Percentiles rank a stretch among this genome's conserved stretches.
Conservation (phyloP, 305 asterid genomes). For the Fraxinus angustifolia region DNA sequence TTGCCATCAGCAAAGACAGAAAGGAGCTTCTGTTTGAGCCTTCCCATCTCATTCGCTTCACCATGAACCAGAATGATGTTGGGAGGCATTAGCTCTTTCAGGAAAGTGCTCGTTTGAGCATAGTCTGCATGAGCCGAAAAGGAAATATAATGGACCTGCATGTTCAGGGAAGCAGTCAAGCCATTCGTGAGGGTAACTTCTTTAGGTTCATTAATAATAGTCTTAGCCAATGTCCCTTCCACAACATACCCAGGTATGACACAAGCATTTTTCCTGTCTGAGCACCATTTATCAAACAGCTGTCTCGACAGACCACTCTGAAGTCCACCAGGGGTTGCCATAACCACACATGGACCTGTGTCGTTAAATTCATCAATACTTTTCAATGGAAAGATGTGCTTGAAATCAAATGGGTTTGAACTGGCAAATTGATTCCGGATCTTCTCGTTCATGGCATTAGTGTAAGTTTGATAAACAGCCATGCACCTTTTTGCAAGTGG, state of each 20-base stretch:
- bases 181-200: constrained; percentile 91
- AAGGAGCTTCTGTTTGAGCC: constrained; percentile 86
- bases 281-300: constrained; percentile 92
- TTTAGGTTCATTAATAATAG: constrained; percentile 82
- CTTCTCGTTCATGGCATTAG: constrained; percentile 88
- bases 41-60: constrained; percentile 83
- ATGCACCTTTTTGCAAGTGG: constrained; percentile 96
- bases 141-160: constrained; percentile 89
- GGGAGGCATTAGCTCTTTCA: constrained; percentile 94
- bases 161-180: constrained; percentile 72
- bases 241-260: constrained; percentile 86
- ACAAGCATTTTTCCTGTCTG: constrained; percentile 86
- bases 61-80: constrained; percentile 95
- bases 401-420: constrained; percentile 84
- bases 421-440: constrained; percentile 69
- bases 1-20: constrained; percentile 76
- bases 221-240: constrained; percentile 83
- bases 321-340: constrained; percentile 94
- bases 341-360: constrained; percentile 90
- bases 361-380: constrained; percentile 84
- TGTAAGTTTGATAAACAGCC: constrained; percentile 95
- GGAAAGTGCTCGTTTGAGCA: constrained; percentile 80
- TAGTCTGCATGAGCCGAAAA: constrained; percentile 98
- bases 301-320: constrained; percentile 96
- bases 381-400: constrained; percentile 79